Evolutionary conservation across 2,329 filamentous ascomycete genomes (phyloP), one percentile per base, ranked within the genome.

Genomic region (Albifimbria verrucaria): DNA sequence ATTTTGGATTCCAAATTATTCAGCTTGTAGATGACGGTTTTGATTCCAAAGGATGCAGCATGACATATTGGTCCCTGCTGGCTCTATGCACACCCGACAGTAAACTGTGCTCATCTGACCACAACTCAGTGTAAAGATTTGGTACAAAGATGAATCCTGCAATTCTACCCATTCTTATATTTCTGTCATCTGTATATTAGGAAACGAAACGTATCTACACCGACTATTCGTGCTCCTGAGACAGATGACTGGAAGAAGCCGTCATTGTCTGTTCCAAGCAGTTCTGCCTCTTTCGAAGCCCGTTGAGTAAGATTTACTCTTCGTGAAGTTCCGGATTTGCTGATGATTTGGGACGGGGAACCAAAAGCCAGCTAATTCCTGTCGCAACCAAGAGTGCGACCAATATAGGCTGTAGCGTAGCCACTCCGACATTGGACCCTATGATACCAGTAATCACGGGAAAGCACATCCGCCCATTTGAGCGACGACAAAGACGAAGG

Each of bases 391-490:
- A 59, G 10, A 82, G 59, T 0, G 67, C 77, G 9, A 80, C 72
- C 2, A 82, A 64, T 17, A 83, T 76, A 0, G 80, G 80, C 55
- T 81, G 80, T 49, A 83, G 55, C 0, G 79, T 72, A 1, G 68
- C 64, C 0, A 82, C 79, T 0, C 79, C 78, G 0, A 68, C 65
- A 2, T 62, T 56, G 0, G 73, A 63, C 0, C 78, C 78, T 12
- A 83, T 70, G 2, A 82, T 61, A 1, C 81, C 81, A 0, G 80
- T 83, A 2, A 83, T 57, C 2, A 80, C 75, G 0, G 82, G 81
- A 52, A 84, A 84, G 82, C 58, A 0, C 78, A 76, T 0, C 79
- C 80, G 2, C 80, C 81, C 4, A 80, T 72, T 59, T 84, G 81
- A 0, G 79, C 79, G 20, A 82, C 69, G 0, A 84, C 77, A 53